Evolutionary conservation across 2,329 filamentous ascomycete genomes (phyloP).

Genomic region (Chaetomiaceae sp.): DNA sequence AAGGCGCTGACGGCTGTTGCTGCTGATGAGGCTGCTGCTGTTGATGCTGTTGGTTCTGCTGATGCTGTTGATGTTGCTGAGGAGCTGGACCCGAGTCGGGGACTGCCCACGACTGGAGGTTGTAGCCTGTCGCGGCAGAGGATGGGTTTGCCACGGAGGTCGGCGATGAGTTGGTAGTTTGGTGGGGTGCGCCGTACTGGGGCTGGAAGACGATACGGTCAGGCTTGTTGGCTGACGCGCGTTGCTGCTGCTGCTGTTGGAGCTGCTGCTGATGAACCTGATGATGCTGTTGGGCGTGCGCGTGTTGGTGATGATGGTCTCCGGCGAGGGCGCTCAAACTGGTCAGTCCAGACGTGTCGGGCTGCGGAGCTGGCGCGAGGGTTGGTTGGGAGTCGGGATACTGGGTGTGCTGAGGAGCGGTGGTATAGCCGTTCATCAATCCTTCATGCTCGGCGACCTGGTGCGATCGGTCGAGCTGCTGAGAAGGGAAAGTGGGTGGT

Average conservation of each 20-base stretch:
- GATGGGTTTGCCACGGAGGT: constrained; percentile 23
- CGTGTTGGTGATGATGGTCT: constrained; percentile 25
- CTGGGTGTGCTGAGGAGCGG: constrained; percentile 24
- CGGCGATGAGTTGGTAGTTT: constrained; percentile 19
- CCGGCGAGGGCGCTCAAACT: constrained; percentile 24
- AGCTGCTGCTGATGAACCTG: constrained; percentile 19
- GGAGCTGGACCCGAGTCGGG: constrained; percentile 9
- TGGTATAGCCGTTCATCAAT: constrained; percentile 29
- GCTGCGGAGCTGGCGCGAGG: constrained; percentile 23
- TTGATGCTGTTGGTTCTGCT: background rate
- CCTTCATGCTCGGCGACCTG: constrained; percentile 26
- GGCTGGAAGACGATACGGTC: constrained; percentile 23
- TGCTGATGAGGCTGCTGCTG: background rate
- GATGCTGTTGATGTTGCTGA: background rate
- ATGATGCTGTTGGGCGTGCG: constrained; percentile 18
- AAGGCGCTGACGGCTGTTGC: constrained; percentile 21
- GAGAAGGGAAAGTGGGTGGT: constrained; percentile 25
- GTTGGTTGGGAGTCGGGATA: constrained; percentile 25
- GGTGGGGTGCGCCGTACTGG: constrained; percentile 23
- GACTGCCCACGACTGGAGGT: constrained; percentile 22
- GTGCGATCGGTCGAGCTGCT: constrained; percentile 27
- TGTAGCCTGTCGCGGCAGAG: constrained; percentile 20
- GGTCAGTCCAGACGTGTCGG: constrained; percentile 26
- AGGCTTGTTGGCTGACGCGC: constrained; percentile 15
- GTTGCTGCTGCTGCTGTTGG: constrained; percentile 20